These are phyloP conservation scores for Pythium biforme DNA, from an alignment of 352 stramenopile genomes.

Conservation along the genomic window DNA sequence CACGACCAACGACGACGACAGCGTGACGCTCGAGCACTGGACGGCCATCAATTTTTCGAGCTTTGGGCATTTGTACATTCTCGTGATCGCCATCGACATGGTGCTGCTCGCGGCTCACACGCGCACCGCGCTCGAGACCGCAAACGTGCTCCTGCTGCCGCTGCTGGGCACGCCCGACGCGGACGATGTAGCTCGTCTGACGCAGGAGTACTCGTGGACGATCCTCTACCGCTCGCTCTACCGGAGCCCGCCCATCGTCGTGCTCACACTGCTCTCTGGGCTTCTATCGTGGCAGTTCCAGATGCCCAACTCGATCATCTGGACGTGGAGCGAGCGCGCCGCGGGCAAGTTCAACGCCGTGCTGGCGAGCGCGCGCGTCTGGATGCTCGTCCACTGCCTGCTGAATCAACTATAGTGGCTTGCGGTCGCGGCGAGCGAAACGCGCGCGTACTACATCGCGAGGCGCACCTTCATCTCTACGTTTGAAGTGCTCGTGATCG, in stretches of 20 bases:
- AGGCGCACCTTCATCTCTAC: conserved; percentile 42
- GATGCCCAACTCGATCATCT: conserved; percentile 49
- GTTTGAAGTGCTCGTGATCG: conserved; percentile 37
- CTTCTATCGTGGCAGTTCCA: conserved; percentile 52
- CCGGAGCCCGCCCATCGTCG: conserved; percentile 36
- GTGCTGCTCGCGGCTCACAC: conserved; percentile 32
- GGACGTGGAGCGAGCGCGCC: conserved; percentile 33
- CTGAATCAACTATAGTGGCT: conserved; percentile 40
- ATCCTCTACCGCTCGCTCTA: conserved; percentile 57
- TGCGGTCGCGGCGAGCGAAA: conserved; percentile 33
- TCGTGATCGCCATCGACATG: conserved; percentile 41
- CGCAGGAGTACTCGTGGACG: conserved; percentile 36
- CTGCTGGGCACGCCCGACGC: conserved; percentile 24
- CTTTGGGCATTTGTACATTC: conserved; percentile 54
- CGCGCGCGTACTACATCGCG: conserved; percentile 38
- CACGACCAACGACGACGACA: conserved; percentile 5
- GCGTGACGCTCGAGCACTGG: conserved; percentile 24
- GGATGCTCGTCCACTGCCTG: conserved; percentile 47
- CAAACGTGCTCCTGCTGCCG: conserved; percentile 33
- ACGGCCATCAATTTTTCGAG: conserved; percentile 47
- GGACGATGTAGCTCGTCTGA: conserved; percentile 18
- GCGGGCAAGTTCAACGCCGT: conserved; percentile 27
- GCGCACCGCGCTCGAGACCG: conserved; percentile 36
- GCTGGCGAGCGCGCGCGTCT: conserved; percentile 40
- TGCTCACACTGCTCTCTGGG: conserved; percentile 42